Conservation (phyloP, 2,329 filamentous ascomycete species). For the Arthrocladium fulminans region DNA sequence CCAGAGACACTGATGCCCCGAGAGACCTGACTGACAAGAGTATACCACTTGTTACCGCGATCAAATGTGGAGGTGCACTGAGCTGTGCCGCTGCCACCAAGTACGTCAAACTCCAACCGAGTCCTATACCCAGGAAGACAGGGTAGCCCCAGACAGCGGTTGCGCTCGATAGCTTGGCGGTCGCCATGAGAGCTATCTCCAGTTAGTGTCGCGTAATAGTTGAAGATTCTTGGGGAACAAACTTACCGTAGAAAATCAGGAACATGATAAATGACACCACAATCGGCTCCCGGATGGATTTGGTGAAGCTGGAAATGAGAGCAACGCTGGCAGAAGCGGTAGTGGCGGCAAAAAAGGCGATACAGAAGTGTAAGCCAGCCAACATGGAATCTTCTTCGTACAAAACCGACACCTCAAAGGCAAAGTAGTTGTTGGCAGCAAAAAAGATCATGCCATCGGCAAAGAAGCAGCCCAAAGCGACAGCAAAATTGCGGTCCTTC, state of each 20-base stretch:
- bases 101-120: slow-evolving; percentile 9
- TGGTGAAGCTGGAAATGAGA: slow-evolving; percentile 3
- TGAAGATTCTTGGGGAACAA: not conserved
- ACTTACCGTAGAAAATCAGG: slow-evolving; percentile 10
- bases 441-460: slow-evolving; percentile 60
- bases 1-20: slow-evolving; percentile 13
- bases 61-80: slow-evolving; percentile 13
- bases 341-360: slow-evolving; percentile 7
- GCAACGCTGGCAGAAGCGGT: not conserved
- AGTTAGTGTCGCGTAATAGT: slow-evolving; percentile 2
- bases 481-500: slow-evolving; percentile 50
- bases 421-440: slow-evolving; percentile 32
- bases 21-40: slow-evolving; percentile 11
- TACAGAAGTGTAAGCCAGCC: slow-evolving; percentile 9
- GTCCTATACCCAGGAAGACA: slow-evolving; percentile 10
- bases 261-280: slow-evolving; percentile 11
- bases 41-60: slow-evolving; percentile 13
- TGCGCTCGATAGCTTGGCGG: slow-evolving; percentile 4
- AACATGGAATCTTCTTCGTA: slow-evolving; percentile 8
- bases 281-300: slow-evolving; percentile 9
- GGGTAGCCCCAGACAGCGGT: slow-evolving; percentile 14
- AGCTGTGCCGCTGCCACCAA: slow-evolving; percentile 13
- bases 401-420: slow-evolving; percentile 12
- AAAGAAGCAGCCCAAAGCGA: slow-evolving; percentile 47
- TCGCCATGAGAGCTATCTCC: slow-evolving; percentile 10